These are phyloP conservation scores for Colletotrichum tanaceti DNA, from an alignment of 2,329 filamentous ascomycete species.

Conservation along the genomic window DNA sequence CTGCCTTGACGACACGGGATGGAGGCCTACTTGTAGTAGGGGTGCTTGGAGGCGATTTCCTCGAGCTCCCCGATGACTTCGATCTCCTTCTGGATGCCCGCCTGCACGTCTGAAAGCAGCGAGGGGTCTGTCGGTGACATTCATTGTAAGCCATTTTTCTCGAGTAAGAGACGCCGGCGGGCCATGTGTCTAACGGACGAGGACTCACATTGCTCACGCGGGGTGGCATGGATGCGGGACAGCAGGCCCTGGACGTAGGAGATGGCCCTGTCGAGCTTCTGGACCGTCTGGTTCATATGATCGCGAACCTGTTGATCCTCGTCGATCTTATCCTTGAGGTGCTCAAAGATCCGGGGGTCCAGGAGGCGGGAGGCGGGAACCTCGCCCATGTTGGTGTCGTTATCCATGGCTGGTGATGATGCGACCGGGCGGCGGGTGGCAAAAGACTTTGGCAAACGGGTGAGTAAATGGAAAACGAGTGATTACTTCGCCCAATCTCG, in stretches of 20 bases:
- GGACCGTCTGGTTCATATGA: slow-evolving; percentile 83
- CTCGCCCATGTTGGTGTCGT: slow-evolving; percentile 41
- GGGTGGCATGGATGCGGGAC: slow-evolving; percentile 90
- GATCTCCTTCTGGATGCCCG: slow-evolving; percentile 78
- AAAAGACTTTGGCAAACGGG: not conserved
- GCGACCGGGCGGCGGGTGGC: not conserved
- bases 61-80: slow-evolving; percentile 77
- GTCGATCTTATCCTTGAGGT: slow-evolving; percentile 89
- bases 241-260: slow-evolving; percentile 84
- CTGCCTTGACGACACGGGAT: not conserved
- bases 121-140: slow-evolving; percentile 73
- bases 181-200: not conserved
- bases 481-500: not conserved
- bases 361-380: slow-evolving; percentile 55
- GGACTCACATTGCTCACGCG: slow-evolving; percentile 66
- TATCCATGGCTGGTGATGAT: slow-evolving; percentile 36
- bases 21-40: slow-evolving; percentile 86
- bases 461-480: not conserved
- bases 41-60: slow-evolving; percentile 81
- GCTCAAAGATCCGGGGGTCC: slow-evolving; percentile 85
- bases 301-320: slow-evolving; percentile 86
- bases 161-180: too few species aligned
- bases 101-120: slow-evolving; percentile 77
- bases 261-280: slow-evolving; percentile 85
- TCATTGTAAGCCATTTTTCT: slow-evolving; percentile 2